Evolutionary conservation across 352 stramenopile species (phyloP).

Genomic region (Globisporangium cylindrosporum): DNA sequence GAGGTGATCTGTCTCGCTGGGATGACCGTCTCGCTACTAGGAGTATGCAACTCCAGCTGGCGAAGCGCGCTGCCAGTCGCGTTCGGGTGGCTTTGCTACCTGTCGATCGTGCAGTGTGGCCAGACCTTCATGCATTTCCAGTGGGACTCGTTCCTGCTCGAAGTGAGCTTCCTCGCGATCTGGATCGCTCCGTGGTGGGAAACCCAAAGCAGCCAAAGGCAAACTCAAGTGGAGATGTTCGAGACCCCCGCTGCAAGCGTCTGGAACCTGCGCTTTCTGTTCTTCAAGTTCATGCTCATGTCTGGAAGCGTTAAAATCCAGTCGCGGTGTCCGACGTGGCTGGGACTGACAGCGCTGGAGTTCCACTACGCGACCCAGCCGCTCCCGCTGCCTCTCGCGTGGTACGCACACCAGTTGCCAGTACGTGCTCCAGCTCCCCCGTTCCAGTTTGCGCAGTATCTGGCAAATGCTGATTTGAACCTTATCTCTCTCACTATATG

Average conservation of each 20-base stretch:
- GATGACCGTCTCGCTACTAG: conserved; percentile 28
- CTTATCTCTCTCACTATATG: neutral
- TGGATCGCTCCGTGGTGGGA: conserved; percentile 43
- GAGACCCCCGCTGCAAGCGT: conserved; percentile 28
- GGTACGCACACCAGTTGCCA: conserved; percentile 83
- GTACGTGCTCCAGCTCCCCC: conserved; percentile 22
- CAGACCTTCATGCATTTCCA: conserved; percentile 90
- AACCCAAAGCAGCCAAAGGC: neutral
- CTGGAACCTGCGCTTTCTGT: conserved; percentile 83
- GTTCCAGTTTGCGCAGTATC: neutral
- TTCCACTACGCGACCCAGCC: conserved; percentile 91
- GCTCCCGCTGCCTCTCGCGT: conserved; percentile 79
- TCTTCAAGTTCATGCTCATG: conserved; percentile 96
- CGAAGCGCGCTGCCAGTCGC: conserved; percentile 31
- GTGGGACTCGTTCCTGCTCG: conserved; percentile 91
- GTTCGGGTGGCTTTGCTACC: conserved; percentile 60
- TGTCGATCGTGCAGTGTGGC: conserved; percentile 77
- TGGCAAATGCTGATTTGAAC: conserved; percentile 2
- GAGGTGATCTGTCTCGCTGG: conserved; percentile 34
- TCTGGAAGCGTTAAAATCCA: conserved; percentile 90
- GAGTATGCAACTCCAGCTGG: conserved; percentile 25
- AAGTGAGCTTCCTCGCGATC: conserved; percentile 76
- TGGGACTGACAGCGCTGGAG: conserved; percentile 86
- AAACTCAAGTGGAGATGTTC: conserved; percentile 20
- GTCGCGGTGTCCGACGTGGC: conserved; percentile 88